Percentiles rank a stretch among this genome's conserved stretches.
phyloP scores from a whole-genome alignment of 257 asterid genomes.

The Fraxinus anomala region DNA sequence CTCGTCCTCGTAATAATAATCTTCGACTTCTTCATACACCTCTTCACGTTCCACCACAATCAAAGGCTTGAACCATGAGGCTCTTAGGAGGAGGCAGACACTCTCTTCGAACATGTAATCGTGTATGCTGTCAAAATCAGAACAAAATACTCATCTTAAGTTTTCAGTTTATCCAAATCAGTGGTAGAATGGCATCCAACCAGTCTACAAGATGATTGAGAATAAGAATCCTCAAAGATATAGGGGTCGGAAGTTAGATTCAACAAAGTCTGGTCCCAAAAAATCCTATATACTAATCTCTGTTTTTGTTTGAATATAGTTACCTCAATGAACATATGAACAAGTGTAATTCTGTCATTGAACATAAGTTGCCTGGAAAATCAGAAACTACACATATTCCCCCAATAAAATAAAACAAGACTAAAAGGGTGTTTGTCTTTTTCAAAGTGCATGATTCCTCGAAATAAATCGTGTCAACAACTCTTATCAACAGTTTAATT shows the following conservation, averaged over 20 bases:
- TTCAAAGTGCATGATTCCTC: neutral
- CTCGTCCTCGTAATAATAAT: constrained; percentile 47
- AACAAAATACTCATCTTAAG: neutral
- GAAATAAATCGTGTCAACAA: neutral
- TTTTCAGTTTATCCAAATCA: neutral
- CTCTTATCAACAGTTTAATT: neutral
- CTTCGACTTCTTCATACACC: constrained; percentile 51
- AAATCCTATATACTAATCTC: too few relatives aligned
- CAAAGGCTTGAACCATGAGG: constrained; percentile 80
- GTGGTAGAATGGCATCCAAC: neutral
- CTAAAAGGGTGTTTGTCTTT: neutral
- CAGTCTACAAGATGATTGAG: neutral
- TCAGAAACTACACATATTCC: too few relatives aligned
- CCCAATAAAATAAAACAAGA: too few relatives aligned
- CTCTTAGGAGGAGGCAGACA: constrained; percentile 88
- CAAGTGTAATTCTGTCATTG: neutral
- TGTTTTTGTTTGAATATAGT: neutral
- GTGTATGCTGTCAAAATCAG: constrained; percentile 49
- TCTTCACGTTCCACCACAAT: constrained; percentile 63
- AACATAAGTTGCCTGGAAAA: neutral
- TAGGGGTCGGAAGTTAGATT: neutral
- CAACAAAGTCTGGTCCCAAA: neutral
- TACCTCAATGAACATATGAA: too few relatives aligned
- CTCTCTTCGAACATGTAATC: constrained; percentile 95
- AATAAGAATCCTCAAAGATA: too few relatives aligned